Base-by-base conservation (phyloP, 1,284 basidiomycete genomes). In the Trichosporon sp. region DNA sequence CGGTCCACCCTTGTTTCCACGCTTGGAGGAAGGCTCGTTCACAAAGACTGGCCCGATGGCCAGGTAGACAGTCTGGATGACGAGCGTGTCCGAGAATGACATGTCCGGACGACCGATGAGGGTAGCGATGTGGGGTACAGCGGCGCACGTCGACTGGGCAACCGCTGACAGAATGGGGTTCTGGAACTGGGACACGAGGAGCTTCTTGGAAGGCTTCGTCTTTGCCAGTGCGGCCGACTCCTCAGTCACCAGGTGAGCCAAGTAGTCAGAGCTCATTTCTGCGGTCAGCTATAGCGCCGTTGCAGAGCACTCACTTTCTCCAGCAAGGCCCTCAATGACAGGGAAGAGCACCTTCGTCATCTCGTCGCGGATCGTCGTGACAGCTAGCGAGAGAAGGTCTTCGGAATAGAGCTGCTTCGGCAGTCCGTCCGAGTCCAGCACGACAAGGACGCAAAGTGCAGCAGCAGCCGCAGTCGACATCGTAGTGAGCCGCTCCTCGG, bases 11-110 rank as follows among this genome's bases (percentile, higher is more conserved):
- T 86, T 88, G 87, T 89, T 65, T 85, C 87, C 77, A 60, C 69
- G 71, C 53, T 64, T 75, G 27, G 62, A 66, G 1, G 83, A 81
- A 12, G 85, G 84, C 47, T 93, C 91, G 21, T 88, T 89, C 5
- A 94, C 89, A 75, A 98, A 98, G 82, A 98, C 94, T 0, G 96
- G 95, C 1, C 91, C 91, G 70, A 98, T 91, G 0, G 93, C 89
- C 65, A 97, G 90, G 80, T 95, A 98, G 3, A 97, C 92, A 0
- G 90, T 89, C 75, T 92, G 90, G 67, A 97, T 96, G 75, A 97
- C 89, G 73, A 95, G 91, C 0, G 88, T 83, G 71, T 97, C 95
- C 1, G 91, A 91, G 89, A 96, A 92, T 5, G 90, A 86, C 23
- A 87, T 74, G 58, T 91, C 88, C 1, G 77, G 72, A 9, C 80